These are phyloP conservation scores for Fusarium dlaminii DNA, from an alignment of 2,329 filamentous ascomycete species.

Conservation along the genomic window DNA sequence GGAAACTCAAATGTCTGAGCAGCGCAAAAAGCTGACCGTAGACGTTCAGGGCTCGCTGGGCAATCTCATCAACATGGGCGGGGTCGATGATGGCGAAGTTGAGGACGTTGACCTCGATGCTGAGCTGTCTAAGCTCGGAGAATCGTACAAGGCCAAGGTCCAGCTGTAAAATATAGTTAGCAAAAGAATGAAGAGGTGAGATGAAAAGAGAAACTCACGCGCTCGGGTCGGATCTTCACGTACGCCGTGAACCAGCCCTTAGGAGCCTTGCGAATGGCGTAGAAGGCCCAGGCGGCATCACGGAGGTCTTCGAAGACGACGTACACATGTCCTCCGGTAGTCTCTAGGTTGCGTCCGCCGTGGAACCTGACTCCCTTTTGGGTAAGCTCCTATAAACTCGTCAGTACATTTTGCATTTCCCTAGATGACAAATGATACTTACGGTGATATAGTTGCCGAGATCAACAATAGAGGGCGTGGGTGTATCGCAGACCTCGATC, in stretches of 20 bases:
- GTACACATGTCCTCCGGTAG: slow-evolving; percentile 56
- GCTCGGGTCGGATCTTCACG: slow-evolving; percentile 11
- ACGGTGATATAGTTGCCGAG: slow-evolving; percentile 58
- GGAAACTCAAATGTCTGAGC: slow-evolving; percentile 52
- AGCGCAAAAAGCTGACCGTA: slow-evolving; percentile 65
- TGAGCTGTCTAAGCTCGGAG: slow-evolving; percentile 43
- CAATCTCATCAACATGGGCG: slow-evolving; percentile 50
- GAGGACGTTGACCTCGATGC: slow-evolving; percentile 39
- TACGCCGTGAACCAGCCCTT: slow-evolving; percentile 56
- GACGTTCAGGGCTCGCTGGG: slow-evolving; percentile 50
- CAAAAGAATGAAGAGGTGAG: not conserved
- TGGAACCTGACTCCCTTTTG: slow-evolving; percentile 47
- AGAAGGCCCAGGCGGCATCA: slow-evolving; percentile 63
- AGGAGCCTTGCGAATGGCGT: slow-evolving; percentile 55
- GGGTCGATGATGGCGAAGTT: slow-evolving; percentile 29
- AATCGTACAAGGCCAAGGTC: slow-evolving; percentile 7
- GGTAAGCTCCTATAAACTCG: slow-evolving; percentile 50
- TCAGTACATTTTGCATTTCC: slow-evolving; percentile 12
- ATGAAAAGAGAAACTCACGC: slow-evolving; percentile 12
- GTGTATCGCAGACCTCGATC: slow-evolving; percentile 52
- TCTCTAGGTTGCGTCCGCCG: slow-evolving; percentile 51
- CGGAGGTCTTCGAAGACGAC: slow-evolving; percentile 69
- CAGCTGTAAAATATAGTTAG: not conserved
- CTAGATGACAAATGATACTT: slow-evolving; percentile 32
- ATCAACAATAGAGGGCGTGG: slow-evolving; percentile 47